Evolutionary conservation across 2,329 filamentous ascomycete species (phyloP).

Genomic region (Aspergillus niger): DNA sequence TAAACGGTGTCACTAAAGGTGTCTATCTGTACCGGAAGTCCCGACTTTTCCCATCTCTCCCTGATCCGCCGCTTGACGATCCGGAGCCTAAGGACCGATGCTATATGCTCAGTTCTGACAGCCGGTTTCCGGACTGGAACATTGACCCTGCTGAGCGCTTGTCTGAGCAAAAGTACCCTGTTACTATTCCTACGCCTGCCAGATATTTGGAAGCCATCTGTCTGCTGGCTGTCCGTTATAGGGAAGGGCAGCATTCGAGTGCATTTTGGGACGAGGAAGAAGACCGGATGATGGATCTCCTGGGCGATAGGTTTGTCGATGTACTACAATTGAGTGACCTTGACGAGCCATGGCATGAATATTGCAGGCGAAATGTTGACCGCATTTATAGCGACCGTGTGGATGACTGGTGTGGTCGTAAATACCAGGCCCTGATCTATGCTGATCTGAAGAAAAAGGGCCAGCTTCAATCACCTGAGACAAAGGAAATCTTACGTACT

Average conservation of each 20-base stretch:
- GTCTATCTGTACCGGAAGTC: slow-evolving; percentile 8
- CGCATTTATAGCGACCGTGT: no score
- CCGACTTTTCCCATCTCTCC: neutral
- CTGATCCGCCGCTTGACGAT: neutral
- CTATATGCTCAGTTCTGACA: neutral
- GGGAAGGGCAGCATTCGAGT: slow-evolving; percentile 8
- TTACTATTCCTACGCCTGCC: slow-evolving; percentile 6
- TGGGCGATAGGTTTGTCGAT: no score
- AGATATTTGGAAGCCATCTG: slow-evolving; percentile 6
- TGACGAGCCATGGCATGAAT: no score
- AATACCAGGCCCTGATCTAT: no score
- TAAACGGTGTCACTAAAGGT: neutral
- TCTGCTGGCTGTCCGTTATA: slow-evolving; percentile 1
- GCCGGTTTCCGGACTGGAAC: neutral
- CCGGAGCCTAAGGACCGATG: neutral
- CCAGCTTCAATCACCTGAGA: no score
- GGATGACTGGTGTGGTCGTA: no score
- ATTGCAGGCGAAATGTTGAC: no score
- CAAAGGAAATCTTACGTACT: no score
- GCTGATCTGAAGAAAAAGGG: no score
- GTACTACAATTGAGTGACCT: no score
- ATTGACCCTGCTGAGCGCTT: no score
- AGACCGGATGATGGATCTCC: neutral
- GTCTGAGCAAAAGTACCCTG: neutral
- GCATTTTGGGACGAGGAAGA: neutral